These are phyloP conservation scores for Sarocladium strictum DNA, from an alignment of 2,329 filamentous ascomycete genomes.

Conservation along the genomic window DNA sequence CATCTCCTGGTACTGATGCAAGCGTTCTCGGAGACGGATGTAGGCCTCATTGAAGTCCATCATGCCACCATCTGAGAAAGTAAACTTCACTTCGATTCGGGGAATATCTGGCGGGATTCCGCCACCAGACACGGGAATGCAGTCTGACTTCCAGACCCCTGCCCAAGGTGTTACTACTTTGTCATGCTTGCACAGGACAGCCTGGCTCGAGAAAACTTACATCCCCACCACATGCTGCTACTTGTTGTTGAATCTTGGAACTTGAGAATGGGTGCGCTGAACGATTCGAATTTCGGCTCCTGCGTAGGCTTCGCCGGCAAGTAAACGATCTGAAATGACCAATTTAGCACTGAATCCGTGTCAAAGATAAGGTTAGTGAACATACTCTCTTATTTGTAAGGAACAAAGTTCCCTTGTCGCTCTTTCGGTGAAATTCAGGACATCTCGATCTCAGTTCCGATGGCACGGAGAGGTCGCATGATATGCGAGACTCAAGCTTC, in stretches of 20 bases:
- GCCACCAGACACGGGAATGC: constrained; percentile 76
- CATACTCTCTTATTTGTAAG: constrained; percentile 81
- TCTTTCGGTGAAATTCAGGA: constrained; percentile 62
- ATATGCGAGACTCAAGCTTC: constrained; percentile 73
- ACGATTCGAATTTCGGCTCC: constrained; percentile 65
- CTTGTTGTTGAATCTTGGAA: constrained; percentile 76
- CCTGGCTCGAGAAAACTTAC: constrained; percentile 26
- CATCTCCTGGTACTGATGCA: constrained; percentile 74
- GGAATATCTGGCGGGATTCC: constrained; percentile 70
- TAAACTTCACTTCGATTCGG: constrained; percentile 74
- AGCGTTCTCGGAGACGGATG: constrained; percentile 75
- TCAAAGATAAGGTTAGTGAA: constrained; percentile 11
- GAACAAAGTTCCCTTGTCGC: constrained; percentile 68
- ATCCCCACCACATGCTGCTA: constrained; percentile 86
- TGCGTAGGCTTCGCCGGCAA: constrained; percentile 66
- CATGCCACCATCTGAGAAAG: constrained; percentile 92
- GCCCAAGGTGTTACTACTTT: not conserved
- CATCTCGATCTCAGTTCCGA: constrained; percentile 55
- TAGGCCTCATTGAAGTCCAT: constrained; percentile 83
- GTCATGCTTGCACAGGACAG: not conserved
- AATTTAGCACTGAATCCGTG: constrained; percentile 10
- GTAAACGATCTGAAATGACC: constrained; percentile 67
- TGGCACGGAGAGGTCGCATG: constrained; percentile 66
- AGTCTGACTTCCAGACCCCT: constrained; percentile 69
- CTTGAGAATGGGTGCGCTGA: constrained; percentile 82